Evolutionary conservation across 495 filamentous ascomycete species (phyloP).

Genomic region (Podospora pseudoanserina): DNA sequence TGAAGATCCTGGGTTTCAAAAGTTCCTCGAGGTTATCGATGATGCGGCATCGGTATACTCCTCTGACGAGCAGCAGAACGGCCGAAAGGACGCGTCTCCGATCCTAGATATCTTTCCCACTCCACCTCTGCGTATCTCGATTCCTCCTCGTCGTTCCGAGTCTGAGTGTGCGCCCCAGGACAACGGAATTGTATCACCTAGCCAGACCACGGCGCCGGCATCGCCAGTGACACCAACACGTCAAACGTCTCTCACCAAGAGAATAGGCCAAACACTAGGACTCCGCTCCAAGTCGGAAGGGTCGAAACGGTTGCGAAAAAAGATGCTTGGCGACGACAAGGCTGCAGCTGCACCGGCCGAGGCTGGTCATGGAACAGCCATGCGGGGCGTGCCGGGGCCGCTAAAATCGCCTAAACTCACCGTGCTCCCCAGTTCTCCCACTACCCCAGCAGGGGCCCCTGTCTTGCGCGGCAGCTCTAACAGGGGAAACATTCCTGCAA

Average conservation of each 20-base stretch:
- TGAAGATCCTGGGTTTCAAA: slow-evolving; percentile 36
- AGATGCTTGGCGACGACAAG: slow-evolving; percentile 28
- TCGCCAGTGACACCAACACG: slow-evolving; percentile 20
- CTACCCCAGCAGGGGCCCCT: slow-evolving; percentile 27
- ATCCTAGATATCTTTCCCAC: slow-evolving; percentile 17
- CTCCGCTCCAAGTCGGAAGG: slow-evolving; percentile 26
- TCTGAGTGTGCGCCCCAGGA: neutral
- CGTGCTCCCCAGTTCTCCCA: slow-evolving; percentile 25
- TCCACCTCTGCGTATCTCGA: slow-evolving; percentile 28
- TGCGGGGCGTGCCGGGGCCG: slow-evolving; percentile 24
- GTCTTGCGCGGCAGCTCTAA: slow-evolving; percentile 6
- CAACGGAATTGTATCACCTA: slow-evolving; percentile 12
- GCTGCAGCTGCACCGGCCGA: slow-evolving; percentile 16
- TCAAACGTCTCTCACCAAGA: slow-evolving; percentile 20
- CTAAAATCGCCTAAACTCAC: slow-evolving; percentile 23
- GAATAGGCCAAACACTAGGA: slow-evolving; percentile 39
- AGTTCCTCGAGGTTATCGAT: slow-evolving; percentile 30
- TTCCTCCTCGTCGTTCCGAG: slow-evolving; percentile 8
- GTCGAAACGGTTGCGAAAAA: slow-evolving; percentile 35
- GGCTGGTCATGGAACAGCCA: slow-evolving; percentile 15
- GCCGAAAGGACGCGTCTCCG: slow-evolving; percentile 1
- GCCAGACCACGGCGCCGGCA: slow-evolving; percentile 9
- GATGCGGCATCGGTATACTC: slow-evolving; percentile 25
- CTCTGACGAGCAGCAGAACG: slow-evolving; percentile 17
- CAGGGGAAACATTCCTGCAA: slow-evolving; percentile 19